Percentiles rank a stretch among this genome's conserved stretches.
phyloP scores from a whole-genome alignment of 495 filamentous ascomycete genomes.

The Mycothermus thermophilus region DNA sequence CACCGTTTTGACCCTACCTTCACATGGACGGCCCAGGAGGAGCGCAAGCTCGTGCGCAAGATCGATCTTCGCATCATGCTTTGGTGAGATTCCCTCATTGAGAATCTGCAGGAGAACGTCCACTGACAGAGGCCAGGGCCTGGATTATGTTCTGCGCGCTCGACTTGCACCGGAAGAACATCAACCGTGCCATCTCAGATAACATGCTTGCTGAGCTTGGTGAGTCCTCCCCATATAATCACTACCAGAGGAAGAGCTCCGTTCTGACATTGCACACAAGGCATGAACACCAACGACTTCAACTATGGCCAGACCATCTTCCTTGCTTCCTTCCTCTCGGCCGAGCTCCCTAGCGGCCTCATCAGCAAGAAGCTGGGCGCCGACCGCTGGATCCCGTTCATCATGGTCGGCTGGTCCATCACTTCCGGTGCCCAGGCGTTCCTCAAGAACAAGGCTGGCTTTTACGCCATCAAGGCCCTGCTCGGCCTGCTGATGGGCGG shows the following conservation, averaged over 20 bases:
- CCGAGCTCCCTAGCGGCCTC: conserved; percentile 35
- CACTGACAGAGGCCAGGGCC: conserved; percentile 5
- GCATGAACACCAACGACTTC: conserved; percentile 36
- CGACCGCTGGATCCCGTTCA: conserved; percentile 33
- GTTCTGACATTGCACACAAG: conserved; percentile 7
- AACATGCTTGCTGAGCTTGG: conserved; percentile 26
- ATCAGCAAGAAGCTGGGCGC: conserved; percentile 36
- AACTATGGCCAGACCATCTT: conserved; percentile 34
- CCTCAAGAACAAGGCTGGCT: conserved; percentile 22
- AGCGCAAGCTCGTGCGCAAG: conserved; percentile 35
- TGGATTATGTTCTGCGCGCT: conserved; percentile 35
- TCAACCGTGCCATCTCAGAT: conserved; percentile 33
- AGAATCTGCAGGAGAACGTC: not conserved
- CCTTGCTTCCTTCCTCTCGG: conserved; percentile 30
- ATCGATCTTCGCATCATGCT: conserved; percentile 24
- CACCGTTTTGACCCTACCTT: conserved; percentile 42
- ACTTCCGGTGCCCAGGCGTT: conserved; percentile 28
- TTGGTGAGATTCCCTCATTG: conserved; percentile 4
- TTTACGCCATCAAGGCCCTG: conserved; percentile 30
- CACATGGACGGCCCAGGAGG: conserved; percentile 35
- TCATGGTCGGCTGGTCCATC: conserved; percentile 34
- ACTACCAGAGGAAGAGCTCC: not conserved
- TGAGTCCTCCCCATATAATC: conserved; percentile 3
- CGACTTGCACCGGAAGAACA: conserved; percentile 31
- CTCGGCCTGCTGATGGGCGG: conserved; percentile 36